These are phyloP conservation scores for Entomortierella parvispora DNA, from an alignment of 192 early-diverging fungal species.

Conservation along the genomic window DNA sequence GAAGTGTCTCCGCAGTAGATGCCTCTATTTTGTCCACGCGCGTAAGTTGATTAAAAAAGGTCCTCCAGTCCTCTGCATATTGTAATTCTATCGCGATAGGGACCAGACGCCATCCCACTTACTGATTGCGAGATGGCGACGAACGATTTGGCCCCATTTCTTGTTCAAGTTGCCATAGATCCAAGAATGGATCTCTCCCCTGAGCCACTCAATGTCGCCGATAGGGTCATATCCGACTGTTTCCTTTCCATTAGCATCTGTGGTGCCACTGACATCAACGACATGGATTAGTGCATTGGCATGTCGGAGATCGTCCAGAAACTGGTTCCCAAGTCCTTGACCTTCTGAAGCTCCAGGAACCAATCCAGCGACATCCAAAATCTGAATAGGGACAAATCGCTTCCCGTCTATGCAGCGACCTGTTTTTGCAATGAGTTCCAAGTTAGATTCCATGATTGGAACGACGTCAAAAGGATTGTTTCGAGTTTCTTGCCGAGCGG, in stretches of 20 bases:
- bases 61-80: no score
- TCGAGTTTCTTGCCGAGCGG: background rate
- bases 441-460: background rate
- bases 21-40: no score
- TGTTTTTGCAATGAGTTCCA: background rate
- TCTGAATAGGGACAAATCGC: constrained; percentile 74
- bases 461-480: background rate
- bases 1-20: constrained; percentile 64
- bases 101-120: constrained; percentile 20
- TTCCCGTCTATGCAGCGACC: constrained; percentile 74
- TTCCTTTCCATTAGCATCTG: constrained; percentile 79
- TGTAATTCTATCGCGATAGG: no score
- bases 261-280: constrained; percentile 86
- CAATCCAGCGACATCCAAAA: constrained; percentile 85
- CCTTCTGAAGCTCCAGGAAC: constrained; percentile 86
- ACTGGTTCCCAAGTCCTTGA: constrained; percentile 80
- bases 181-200: constrained; percentile 79
- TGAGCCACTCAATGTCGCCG: constrained; percentile 86
- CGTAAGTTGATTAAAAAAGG: no score
- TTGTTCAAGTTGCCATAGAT: constrained; percentile 77
- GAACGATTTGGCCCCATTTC: constrained; percentile 72
- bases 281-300: constrained; percentile 87
- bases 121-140: constrained; percentile 72
- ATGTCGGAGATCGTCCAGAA: constrained; percentile 81
- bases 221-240: constrained; percentile 86